Evolutionary conservation across 2,329 filamentous ascomycete species (phyloP).

Genomic region (Fusarium nodosum): DNA sequence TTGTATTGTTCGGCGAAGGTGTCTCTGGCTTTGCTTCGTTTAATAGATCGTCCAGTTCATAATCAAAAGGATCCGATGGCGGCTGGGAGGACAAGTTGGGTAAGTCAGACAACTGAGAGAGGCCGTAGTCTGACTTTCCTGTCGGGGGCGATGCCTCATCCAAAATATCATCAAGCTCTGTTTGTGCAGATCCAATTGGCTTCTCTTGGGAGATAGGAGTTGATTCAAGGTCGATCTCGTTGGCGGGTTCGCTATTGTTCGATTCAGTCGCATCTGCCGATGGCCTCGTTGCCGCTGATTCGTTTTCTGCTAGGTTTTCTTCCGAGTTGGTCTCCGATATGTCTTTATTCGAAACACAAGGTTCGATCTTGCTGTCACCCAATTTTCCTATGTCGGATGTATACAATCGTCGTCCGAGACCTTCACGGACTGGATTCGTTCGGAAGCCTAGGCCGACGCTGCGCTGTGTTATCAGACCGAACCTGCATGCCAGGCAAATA

Average conservation of each 20-base stretch:
- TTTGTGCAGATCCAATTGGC: not conserved
- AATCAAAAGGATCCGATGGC: not conserved
- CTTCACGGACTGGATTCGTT: conserved; percentile 23
- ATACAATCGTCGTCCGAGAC: conserved; percentile 37
- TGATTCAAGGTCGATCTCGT: conserved; percentile 6
- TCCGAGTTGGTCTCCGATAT: not conserved
- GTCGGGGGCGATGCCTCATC: not conserved
- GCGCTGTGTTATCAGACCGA: conserved; percentile 50
- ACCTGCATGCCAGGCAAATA: conserved; percentile 54
- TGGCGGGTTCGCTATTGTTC: conserved; percentile 3
- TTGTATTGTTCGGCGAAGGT: not conserved
- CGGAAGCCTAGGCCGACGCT: conserved; percentile 28
- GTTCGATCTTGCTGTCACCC: conserved; percentile 47
- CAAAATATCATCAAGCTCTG: not conserved
- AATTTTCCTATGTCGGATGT: conserved; percentile 44
- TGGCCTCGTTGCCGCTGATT: not conserved
- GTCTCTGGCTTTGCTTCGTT: not conserved
- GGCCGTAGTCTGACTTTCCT: not conserved
- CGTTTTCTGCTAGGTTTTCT: not conserved
- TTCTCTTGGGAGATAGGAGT: not conserved
- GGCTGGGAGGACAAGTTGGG: not conserved
- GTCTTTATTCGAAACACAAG: conserved; percentile 34
- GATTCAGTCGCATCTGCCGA: conserved; percentile 5
- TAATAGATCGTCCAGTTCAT: not conserved
- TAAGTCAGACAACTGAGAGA: not conserved